These are phyloP conservation scores for Chamaenerion angustifolium DNA, from an alignment of 345 rosid species.

Conservation along the genomic window DNA sequence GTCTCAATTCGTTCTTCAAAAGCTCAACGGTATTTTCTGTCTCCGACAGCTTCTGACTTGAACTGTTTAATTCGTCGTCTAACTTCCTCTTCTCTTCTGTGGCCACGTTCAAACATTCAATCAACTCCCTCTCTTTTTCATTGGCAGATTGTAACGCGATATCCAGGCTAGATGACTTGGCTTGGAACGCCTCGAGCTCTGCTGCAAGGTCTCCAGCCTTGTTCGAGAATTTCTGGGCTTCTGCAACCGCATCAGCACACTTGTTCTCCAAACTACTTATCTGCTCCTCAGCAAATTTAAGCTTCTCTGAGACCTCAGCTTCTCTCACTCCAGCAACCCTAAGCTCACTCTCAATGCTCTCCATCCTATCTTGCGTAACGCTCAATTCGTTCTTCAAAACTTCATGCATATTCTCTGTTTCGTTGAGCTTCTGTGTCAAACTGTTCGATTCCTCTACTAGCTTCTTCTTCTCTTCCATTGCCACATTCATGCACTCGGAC, in stretches of 20 bases:
- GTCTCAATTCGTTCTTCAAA: slow-evolving; percentile 50
- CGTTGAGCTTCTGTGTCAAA: slow-evolving; percentile 43
- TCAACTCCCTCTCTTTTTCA: slow-evolving; percentile 51
- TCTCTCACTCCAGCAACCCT: slow-evolving; percentile 51
- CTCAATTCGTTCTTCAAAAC: slow-evolving; percentile 55
- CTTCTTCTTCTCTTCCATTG: slow-evolving; percentile 50
- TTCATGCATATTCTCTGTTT: slow-evolving; percentile 54
- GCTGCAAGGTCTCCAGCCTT: slow-evolving; percentile 53
- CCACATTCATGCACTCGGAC: slow-evolving; percentile 36
- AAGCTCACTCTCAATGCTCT: slow-evolving; percentile 52
- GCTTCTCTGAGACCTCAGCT: slow-evolving; percentile 51
- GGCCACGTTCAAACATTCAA: slow-evolving; percentile 35
- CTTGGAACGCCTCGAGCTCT: slow-evolving; percentile 66
- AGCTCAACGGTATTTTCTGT: slow-evolving; percentile 54
- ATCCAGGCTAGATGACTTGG: slow-evolving; percentile 61
- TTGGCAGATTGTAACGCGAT: slow-evolving; percentile 41
- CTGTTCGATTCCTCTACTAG: slow-evolving; percentile 41
- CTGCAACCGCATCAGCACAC: slow-evolving; percentile 47
- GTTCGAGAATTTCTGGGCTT: slow-evolving; percentile 31
- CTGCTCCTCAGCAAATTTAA: slow-evolving; percentile 59
- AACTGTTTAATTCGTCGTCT: slow-evolving; percentile 38
- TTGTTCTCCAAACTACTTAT: slow-evolving; percentile 51
- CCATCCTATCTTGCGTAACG: slow-evolving; percentile 48
- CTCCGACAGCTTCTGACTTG: slow-evolving; percentile 45
- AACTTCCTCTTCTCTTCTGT: slow-evolving; percentile 55